Conservation (phyloP, 2,329 filamentous ascomycete species). For the Dactylellina leptospora region DNA sequence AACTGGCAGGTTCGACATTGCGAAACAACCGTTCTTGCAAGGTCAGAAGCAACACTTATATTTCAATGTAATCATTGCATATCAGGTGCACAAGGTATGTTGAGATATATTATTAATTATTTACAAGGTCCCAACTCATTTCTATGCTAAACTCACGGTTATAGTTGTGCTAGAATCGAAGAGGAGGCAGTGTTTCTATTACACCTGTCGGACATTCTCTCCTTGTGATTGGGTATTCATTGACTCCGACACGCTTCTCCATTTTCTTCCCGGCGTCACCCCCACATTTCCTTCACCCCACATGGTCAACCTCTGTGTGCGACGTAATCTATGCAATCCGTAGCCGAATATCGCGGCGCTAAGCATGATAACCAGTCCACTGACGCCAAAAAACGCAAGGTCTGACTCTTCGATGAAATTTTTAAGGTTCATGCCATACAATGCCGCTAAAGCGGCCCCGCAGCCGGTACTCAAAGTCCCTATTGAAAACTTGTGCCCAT, state of each 20-base stretch:
- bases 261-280: slow-evolving; percentile 40
- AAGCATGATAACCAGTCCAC: slow-evolving; percentile 73
- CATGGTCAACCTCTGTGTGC: slow-evolving; percentile 89
- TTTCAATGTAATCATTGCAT: too few species aligned
- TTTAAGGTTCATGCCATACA: slow-evolving; percentile 99
- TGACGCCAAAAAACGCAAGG: slow-evolving; percentile 82
- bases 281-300: slow-evolving; percentile 68
- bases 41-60: too few species aligned
- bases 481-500: slow-evolving; percentile 79
- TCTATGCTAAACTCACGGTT: too few species aligned
- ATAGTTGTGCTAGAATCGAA: too few species aligned
- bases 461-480: slow-evolving; percentile 93
- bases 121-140: too few species aligned
- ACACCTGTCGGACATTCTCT: slow-evolving; percentile 3
- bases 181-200: slow-evolving; percentile 1
- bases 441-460: slow-evolving; percentile 92
- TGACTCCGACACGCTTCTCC: slow-evolving; percentile 43
- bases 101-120: neutral
- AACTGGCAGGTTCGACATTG: too few species aligned
- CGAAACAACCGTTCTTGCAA: too few species aligned
- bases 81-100: neutral
- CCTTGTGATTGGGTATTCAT: neutral
- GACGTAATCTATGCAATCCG: slow-evolving; percentile 81
- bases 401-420: slow-evolving; percentile 97
- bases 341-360: slow-evolving; percentile 82